Base-by-base conservation (phyloP, 108 stramenopile species). In the Discostella pseudostelligera region DNA sequence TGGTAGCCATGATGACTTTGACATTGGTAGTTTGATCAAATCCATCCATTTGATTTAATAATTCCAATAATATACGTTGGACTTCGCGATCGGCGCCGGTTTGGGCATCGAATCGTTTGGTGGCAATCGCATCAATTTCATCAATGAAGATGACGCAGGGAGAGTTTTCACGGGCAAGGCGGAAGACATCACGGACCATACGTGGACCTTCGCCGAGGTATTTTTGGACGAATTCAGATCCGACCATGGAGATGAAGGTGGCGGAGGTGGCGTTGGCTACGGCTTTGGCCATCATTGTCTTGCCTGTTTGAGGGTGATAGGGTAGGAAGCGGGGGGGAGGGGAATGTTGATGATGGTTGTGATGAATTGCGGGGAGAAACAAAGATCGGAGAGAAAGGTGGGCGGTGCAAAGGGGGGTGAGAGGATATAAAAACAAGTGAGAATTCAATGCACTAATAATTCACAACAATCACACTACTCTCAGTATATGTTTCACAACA, bases 261-360 rank as follows among this genome's bases (percentile, higher is more conserved):
- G 99, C 99, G 42, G 91, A 83, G 12, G 99, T 99, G 19, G 97
- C 92, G 77, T 97, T 97, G 22, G 99, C 99, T 2, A 98, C 97
- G 7, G 99, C 99, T 75, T 98, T 97, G 43, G 99, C 99, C 94
- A 99, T 96, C 99, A 99, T 98, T 29, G 99, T 99, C 77, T 99
- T 99, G 25, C 98, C 98, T 40, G 97, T 93, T 17, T 80, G 4
- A 87, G 88, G 8, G 89, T 59, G 87, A 65, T 28, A 85, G 81
- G 19, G 84, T 16, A 3, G 32, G 4, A 39, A 9, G 19, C 0
- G 29, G 0, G 50, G 24, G 26, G 50, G 26, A 22, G 26, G 50
- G 49, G 3, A 2, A 46, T 46, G 21, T 19, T 8, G 8, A 48
- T 48, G 8, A 13, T 20, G n/a, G n/a, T n/a, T n/a, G n/a, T n/a